Base-by-base conservation (phyloP, 1,284 basidiomycete species). In the Papiliotrema nemorosa region DNA sequence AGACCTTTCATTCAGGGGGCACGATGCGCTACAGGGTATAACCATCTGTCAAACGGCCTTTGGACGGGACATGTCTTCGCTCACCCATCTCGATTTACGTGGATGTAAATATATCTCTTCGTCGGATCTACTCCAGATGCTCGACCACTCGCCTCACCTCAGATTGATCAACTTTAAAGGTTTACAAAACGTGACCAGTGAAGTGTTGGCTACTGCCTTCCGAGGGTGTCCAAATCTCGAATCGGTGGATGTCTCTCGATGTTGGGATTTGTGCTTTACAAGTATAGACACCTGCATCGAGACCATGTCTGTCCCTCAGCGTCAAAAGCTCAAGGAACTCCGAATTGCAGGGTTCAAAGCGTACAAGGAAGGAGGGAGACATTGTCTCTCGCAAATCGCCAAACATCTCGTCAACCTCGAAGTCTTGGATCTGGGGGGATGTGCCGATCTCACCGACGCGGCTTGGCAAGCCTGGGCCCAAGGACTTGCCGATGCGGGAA, bases 401-500 rank as follows among this genome's bases (percentile, higher is more conserved):
- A 78, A 75, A 54, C 83, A 80, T 3, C 79, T 85, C 1, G 85
- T 86, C n/a, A 75, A 78, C 57, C 79, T 94, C 12, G 84, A 89
- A 67, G 80, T 87, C n/a, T 78, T 96, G 9, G 90, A 94, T 69
- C 74, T 92, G 45, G 87, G 84, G 69, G 84, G 86, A 60, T 81
- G 82, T 47, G 77, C 78, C 25, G 80, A 83, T 44, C 70, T 94
- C 52, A 84, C 84, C 60, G 88, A 91, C 67, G 83, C 83, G 84
- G 92, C 60, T 81, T 16, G 31, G 29, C 34, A n/a, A 7, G 5
- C 12, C 14, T 44, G 20, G 16, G n/a, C n/a, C 13, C 14, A 40
- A 44, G 33, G 33, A 38, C n/a, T n/a, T n/a, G 29, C 40, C 46
- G 34, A 50, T 50, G 35, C 12, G 29, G 18, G 31, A 36, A 38